Evolutionary conservation across 192 early-diverging fungal species (phyloP).

Genomic region (Hyaloraphidium curvatum): DNA sequence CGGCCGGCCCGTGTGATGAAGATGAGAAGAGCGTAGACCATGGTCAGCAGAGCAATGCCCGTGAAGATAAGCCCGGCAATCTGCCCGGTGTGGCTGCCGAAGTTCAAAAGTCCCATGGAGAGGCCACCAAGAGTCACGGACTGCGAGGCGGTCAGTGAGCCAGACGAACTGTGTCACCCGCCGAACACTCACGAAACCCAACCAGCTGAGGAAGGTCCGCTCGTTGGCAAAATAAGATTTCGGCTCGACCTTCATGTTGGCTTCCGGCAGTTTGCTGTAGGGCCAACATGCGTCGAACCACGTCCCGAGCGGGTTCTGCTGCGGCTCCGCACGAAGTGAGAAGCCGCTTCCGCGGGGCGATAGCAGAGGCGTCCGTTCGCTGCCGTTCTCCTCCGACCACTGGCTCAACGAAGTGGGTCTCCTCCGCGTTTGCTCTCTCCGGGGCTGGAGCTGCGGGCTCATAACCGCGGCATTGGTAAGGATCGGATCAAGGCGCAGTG

Average conservation of each 20-base stretch:
- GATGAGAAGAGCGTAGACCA: constrained; percentile 48
- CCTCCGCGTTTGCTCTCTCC: no score
- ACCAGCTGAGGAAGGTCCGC: constrained; percentile 66
- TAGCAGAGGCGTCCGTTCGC: no score
- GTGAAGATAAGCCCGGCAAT: constrained; percentile 53
- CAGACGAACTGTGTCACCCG: background rate
- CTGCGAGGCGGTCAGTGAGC: background rate
- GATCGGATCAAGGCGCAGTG: constrained; percentile 21
- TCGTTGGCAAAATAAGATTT: constrained; percentile 81
- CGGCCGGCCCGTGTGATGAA: constrained; percentile 47
- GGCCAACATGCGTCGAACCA: no score
- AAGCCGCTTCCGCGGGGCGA: no score
- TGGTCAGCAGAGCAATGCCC: constrained; percentile 40
- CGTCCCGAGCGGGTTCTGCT: no score
- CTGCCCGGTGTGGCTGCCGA: constrained; percentile 32
- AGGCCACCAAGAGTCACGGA: constrained; percentile 46
- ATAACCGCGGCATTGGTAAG: constrained; percentile 4
- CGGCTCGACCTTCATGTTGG: constrained; percentile 56
- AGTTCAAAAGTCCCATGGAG: constrained; percentile 54
- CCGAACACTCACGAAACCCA: constrained; percentile 13
- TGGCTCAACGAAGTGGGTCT: constrained; percentile 10
- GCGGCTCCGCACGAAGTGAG: no score
- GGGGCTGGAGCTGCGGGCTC: no score
- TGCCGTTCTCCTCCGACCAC: background rate
- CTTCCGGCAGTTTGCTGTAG: no score